Base-by-base conservation (phyloP, 768 basidiomycete species). In the Rhizopogon vesiculosus region DNA sequence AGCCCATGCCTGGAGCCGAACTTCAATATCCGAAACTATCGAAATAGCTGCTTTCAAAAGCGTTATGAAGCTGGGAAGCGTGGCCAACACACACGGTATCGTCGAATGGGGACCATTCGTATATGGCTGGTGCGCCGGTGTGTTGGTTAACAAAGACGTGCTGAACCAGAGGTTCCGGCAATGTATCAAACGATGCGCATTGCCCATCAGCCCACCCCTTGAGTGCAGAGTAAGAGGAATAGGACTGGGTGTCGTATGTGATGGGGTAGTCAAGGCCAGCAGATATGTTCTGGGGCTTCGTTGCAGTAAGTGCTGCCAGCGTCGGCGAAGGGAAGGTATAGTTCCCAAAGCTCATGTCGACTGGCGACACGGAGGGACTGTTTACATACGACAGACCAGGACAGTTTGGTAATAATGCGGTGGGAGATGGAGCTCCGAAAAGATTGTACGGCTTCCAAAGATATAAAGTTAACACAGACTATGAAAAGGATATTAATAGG, bases 401-500 rank as follows among this genome's bases (percentile, higher is more conserved):
- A 42, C 61, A 69, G 15, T 68, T 61, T 13, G 59, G 53, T 51
- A 22, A 53, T 2, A 25, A 18, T 18, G 42, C 25, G 3, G n/a
- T 10, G 0, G 68, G 46, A 5, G 65, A 66, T 5, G 65, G 65
- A 18, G 66, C 16, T 28, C 68, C 69, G 41, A 69, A 66, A 62
- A 69, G 68, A 62, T 69, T 69, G 31, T 66, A 71, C 46, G 68
- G 66, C 68, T 69, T 55, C 56, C 28, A 58, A 55, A 40, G 58
- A 67, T 66, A 61, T 60, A 59, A 62, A 46, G 39, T 64, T 55
- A 56, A 33, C 13, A 54, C 18, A 35, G 45, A 39, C 39, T 45
- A 51, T 42, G 18, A 29, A 61, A 67, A 53, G 43, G 53, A 51
- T 33, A 46, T 49, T 28, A 52, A 58, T 51, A 54, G 46, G 57